These are phyloP conservation scores for Kurtzmaniella natalensis DNA, from an alignment of 1,139 yeast genomes.

Conservation along the genomic window DNA sequence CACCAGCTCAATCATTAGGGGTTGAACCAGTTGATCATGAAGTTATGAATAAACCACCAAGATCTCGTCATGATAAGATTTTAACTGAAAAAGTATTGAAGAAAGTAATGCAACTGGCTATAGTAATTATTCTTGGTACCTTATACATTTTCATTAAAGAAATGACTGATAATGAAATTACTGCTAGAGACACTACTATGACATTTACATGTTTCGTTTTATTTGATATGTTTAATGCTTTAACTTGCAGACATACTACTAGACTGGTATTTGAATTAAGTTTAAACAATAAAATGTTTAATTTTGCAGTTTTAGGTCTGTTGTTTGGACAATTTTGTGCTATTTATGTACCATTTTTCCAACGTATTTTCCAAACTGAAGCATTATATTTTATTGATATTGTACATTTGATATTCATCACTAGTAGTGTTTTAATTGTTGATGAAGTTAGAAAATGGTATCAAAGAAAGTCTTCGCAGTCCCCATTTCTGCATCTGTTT, in stretches of 20 bases:
- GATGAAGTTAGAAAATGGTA: slow-evolving; percentile 74
- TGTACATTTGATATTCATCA: slow-evolving; percentile 51
- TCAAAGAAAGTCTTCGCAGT: slow-evolving; percentile 10
- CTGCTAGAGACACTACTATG: slow-evolving; percentile 98
- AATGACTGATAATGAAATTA: slow-evolving; percentile 75
- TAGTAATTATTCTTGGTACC: slow-evolving; percentile 72
- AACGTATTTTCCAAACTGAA: slow-evolving; percentile 88
- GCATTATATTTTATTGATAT: slow-evolving; percentile 70
- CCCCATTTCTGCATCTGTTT: slow-evolving; percentile 1
- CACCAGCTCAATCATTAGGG: slow-evolving; percentile 96
- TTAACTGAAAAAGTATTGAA: slow-evolving; percentile 63
- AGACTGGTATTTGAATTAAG: slow-evolving; percentile 83
- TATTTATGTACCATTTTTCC: slow-evolving; percentile 88
- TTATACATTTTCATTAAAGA: slow-evolving; percentile 79
- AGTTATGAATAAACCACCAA: slow-evolving; percentile 92
- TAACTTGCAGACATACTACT: slow-evolving; percentile 82
- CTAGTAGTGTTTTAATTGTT: slow-evolving; percentile 78
- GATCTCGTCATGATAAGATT: slow-evolving; percentile 79
- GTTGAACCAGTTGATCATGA: slow-evolving; percentile 96
- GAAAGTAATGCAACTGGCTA: slow-evolving; percentile 72
- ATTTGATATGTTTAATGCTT: slow-evolving; percentile 93
- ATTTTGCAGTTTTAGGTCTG: slow-evolving; percentile 87
- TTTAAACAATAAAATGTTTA: slow-evolving; percentile 76
- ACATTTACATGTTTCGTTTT: slow-evolving; percentile 94
- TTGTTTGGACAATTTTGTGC: slow-evolving; percentile 91